Percentiles rank a stretch among this genome's conserved stretches.
phyloP scores from a whole-genome alignment of 2,329 filamentous ascomycete species.

The Phoma sp. region DNA sequence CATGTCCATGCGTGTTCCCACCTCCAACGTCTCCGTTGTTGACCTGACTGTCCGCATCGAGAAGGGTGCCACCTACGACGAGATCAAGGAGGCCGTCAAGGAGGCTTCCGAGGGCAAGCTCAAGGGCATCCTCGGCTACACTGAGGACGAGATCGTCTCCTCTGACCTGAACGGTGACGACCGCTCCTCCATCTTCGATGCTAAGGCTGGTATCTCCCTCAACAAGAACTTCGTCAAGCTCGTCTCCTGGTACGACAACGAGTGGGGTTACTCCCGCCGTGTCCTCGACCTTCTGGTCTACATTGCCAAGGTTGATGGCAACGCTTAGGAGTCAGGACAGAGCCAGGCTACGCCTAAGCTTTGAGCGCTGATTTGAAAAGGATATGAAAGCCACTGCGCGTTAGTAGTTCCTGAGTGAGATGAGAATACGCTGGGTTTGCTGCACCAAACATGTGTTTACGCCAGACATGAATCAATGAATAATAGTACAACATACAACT shows the following conservation, averaged over 20 bases:
- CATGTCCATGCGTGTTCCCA: conserved; percentile 99
- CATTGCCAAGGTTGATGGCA: conserved; percentile 54
- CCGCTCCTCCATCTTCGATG: conserved; percentile 97
- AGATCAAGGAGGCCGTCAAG: conserved; percentile 93
- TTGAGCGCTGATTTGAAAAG: conserved; percentile 23
- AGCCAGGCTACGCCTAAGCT: conserved; percentile 45
- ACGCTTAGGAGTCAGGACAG: conserved; percentile 51
- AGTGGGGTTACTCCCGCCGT: conserved; percentile 98
- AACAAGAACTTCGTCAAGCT: conserved; percentile 99
- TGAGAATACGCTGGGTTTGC: conserved; percentile 26
- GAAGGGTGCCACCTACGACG: conserved; percentile 85
- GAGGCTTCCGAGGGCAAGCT: conserved; percentile 80
- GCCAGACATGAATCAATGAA: conserved; percentile 41
- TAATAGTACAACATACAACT: conserved; percentile 25
- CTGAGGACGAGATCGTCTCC: conserved; percentile 96
- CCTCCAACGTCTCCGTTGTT: conserved; percentile 98
- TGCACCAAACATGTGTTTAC: conserved; percentile 24
- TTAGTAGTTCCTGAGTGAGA: conserved; percentile 9
- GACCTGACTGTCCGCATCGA: conserved; percentile 93
- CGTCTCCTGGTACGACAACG: conserved; percentile 98
- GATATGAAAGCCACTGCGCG: conserved; percentile 16
- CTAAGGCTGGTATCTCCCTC: conserved; percentile 97
- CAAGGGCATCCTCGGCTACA: conserved; percentile 93
- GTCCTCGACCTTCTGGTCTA: conserved; percentile 58
- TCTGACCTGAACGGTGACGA: conserved; percentile 91